These are phyloP conservation scores for Kondoa malvinella DNA, from an alignment of 768 basidiomycete genomes.

Conservation along the genomic window DNA sequence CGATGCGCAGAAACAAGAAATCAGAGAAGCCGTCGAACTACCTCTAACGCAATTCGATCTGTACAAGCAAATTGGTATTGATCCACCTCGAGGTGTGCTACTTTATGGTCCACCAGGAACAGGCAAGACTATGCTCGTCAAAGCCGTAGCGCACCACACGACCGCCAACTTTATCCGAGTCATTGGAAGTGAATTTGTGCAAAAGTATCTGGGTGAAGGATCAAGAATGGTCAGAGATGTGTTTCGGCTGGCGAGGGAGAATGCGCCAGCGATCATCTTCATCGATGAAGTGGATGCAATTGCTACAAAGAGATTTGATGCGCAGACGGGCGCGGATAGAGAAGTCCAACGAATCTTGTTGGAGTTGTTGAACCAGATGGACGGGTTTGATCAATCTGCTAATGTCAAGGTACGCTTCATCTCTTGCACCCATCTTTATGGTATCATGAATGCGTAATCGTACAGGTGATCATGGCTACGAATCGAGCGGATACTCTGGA, in stretches of 20 bases:
- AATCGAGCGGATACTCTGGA: constrained; percentile 97
- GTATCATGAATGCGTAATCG: constrained; percentile 2
- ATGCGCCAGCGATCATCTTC: constrained; percentile 94
- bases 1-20: constrained; percentile 97
- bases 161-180: constrained; percentile 96
- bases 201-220: constrained; percentile 98
- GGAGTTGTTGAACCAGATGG: constrained; percentile 96
- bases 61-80: constrained; percentile 98
- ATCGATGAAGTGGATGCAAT: constrained; percentile 91
- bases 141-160: constrained; percentile 96
- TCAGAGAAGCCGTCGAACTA: constrained; percentile 91
- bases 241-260: constrained; percentile 91
- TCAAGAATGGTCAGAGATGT: constrained; percentile 99
- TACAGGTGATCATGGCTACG: constrained; percentile 96
- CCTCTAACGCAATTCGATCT: constrained; percentile 89
- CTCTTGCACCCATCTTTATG: background rate
- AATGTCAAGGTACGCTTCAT: constrained; percentile 65
- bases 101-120: constrained; percentile 97
- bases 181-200: constrained; percentile 94
- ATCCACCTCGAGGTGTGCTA: constrained; percentile 90
- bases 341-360: constrained; percentile 97
- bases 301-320: constrained; percentile 89
- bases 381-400: constrained; percentile 95
- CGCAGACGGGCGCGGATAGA: constrained; percentile 94
- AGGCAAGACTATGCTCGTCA: constrained; percentile 96